phyloP scores from a whole-genome alignment of 805 yeast genomes.

The Wickerhamiella sorbophila region DNA sequence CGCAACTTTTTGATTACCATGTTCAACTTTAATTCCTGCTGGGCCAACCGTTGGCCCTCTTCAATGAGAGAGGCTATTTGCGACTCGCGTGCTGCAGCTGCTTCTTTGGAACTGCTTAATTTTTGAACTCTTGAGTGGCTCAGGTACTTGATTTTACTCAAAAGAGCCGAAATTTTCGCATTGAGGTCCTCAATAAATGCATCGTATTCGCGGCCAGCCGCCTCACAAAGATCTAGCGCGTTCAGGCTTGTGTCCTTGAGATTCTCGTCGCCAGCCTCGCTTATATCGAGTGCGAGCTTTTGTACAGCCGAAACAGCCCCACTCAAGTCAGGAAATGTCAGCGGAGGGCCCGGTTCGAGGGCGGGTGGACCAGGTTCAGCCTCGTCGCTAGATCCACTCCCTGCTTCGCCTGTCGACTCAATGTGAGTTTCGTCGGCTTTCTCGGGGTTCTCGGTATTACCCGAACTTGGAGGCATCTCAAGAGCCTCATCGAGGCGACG shows the following conservation, averaged over 20 bases:
- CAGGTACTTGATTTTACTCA: conserved; percentile 11
- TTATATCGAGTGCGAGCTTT: background rate
- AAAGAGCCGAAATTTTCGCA: conserved; percentile 6
- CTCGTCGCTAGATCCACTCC: too few species aligned
- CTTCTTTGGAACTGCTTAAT: background rate
- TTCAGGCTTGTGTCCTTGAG: conserved; percentile 2
- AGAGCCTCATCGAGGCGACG: conserved; percentile 29
- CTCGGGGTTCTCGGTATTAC: too few species aligned
- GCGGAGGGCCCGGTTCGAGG: too few species aligned
- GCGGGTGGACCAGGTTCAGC: too few species aligned
- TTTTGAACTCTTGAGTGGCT: background rate
- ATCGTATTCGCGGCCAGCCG: background rate
- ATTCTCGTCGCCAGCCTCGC: background rate
- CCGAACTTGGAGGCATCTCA: background rate
- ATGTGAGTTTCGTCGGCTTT: background rate
- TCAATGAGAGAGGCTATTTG: conserved; percentile 50
- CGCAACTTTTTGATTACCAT: conserved; percentile 53
- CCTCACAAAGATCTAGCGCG: conserved; percentile 10
- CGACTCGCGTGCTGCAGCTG: conserved; percentile 29
- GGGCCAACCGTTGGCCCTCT: conserved; percentile 17
- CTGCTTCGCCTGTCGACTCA: too few species aligned
- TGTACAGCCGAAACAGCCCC: background rate
- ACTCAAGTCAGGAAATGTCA: background rate
- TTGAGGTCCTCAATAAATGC: conserved; percentile 3
- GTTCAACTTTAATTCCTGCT: conserved; percentile 48